These are phyloP conservation scores for Geotrichum phurueaensis DNA, from an alignment of 1,139 yeast species.

Conservation along the genomic window DNA sequence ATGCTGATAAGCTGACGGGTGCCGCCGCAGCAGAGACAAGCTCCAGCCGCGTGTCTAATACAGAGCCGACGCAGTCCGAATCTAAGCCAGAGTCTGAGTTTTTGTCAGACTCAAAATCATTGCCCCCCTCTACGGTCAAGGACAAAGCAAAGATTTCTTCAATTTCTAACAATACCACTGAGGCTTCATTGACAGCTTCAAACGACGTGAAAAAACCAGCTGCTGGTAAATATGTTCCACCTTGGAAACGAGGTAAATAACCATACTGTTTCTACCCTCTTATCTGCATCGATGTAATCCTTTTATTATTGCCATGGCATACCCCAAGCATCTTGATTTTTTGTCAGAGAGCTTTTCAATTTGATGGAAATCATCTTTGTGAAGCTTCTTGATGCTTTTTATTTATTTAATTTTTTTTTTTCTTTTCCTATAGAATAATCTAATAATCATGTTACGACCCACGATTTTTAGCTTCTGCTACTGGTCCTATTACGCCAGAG, in stretches of 20 bases:
- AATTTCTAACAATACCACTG: too few species aligned
- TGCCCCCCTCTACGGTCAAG: not conserved
- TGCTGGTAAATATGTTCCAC: constrained; percentile 21
- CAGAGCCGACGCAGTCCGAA: not conserved
- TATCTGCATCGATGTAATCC: not conserved
- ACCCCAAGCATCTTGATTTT: too few species aligned
- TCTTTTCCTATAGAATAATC: not conserved
- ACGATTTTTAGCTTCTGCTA: too few species aligned
- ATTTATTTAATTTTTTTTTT: not conserved
- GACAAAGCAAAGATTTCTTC: not conserved
- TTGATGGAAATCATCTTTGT: too few species aligned
- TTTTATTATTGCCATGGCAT: too few species aligned
- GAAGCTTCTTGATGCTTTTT: not conserved
- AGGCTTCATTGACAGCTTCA: not conserved
- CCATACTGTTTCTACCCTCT: not conserved
- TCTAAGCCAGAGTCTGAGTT: not conserved
- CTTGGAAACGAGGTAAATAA: constrained; percentile 21
- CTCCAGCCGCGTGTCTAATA: not conserved
- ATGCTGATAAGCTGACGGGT: too few species aligned
- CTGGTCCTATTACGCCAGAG: too few species aligned
- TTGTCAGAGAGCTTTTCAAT: too few species aligned
- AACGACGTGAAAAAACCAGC: not conserved
- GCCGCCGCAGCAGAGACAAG: not conserved
- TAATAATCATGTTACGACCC: not conserved
- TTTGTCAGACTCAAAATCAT: not conserved